phyloP scores from a whole-genome alignment of 108 stramenopile genomes.

The Fistulifera pelliculosa region DNA sequence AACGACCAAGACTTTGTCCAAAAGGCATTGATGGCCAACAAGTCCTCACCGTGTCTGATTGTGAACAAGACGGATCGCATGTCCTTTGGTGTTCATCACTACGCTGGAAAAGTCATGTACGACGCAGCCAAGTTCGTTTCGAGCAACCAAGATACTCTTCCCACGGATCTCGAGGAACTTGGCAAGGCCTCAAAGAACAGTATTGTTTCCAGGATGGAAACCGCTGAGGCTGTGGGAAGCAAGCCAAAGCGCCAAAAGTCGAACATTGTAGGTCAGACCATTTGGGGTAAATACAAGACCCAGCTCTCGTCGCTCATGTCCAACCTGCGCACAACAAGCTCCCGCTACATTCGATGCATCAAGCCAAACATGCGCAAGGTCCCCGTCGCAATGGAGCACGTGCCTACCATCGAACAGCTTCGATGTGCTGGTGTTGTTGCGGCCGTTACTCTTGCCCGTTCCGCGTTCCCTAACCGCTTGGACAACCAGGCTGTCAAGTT shows the following conservation, averaged over 20 bases:
- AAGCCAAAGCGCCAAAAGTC: constrained; percentile 36
- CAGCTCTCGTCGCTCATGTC: constrained; percentile 64
- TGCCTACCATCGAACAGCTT: constrained; percentile 85
- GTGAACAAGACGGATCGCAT: constrained; percentile 27
- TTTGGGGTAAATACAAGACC: constrained; percentile 71
- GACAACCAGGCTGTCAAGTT: constrained; percentile 8
- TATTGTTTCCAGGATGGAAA: constrained; percentile 33
- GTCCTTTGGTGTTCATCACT: constrained; percentile 89
- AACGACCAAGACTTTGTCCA: constrained; percentile 74
- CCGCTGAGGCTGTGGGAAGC: constrained; percentile 5
- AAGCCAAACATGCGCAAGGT: constrained; percentile 71
- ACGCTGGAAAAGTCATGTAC: constrained; percentile 88
- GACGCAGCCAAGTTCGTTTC: constrained; percentile 67
- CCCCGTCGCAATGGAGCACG: constrained; percentile 66
- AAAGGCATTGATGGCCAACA: constrained; percentile 45
- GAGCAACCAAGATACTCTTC: constrained; percentile 81
- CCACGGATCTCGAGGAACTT: constrained; percentile 45
- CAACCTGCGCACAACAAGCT: constrained; percentile 53
- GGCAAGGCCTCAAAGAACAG: constrained; percentile 41
- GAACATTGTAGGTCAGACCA: constrained; percentile 43
- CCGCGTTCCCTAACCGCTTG: constrained; percentile 86
- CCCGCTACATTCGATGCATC: constrained; percentile 85
- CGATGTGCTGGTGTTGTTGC: constrained; percentile 92
- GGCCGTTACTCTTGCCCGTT: constrained; percentile 83
- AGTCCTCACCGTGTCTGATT: constrained; percentile 42